phyloP scores from a whole-genome alignment of 78 protist species.

The Chrysochromulina parva region DNA sequence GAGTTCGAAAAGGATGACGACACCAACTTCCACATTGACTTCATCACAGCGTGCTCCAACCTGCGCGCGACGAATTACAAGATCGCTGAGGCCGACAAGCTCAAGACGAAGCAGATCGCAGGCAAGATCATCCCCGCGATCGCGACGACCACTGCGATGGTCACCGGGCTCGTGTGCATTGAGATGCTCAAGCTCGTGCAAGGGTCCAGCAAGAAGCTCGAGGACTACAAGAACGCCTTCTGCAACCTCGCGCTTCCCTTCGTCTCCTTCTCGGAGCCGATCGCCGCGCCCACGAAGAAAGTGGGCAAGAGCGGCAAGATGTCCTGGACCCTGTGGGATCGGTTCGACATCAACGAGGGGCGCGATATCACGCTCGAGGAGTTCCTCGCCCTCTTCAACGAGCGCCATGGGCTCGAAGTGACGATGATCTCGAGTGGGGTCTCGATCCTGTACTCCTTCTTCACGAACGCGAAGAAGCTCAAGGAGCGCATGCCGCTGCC shows the following conservation, averaged over 20 bases:
- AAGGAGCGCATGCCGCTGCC: constrained; percentile 32
- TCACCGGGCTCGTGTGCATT: constrained; percentile 90
- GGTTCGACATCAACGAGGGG: constrained; percentile 58
- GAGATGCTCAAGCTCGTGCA: constrained; percentile 86
- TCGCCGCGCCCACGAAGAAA: constrained; percentile 67
- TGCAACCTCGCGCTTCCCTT: constrained; percentile 96
- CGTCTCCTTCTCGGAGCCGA: constrained; percentile 90
- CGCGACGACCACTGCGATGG: constrained; percentile 99
- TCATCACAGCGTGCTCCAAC: constrained; percentile 94
- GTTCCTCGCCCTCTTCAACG: constrained; percentile 38
- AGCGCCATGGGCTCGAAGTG: not conserved
- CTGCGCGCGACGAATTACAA: constrained; percentile 95
- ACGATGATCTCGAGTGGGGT: constrained; percentile 52
- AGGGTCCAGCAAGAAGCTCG: constrained; percentile 61
- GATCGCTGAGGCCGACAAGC: constrained; percentile 81
- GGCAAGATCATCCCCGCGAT: constrained; percentile 99
- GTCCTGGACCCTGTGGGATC: constrained; percentile 78
- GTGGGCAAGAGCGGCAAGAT: not conserved
- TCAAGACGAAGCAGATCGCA: constrained; percentile 88
- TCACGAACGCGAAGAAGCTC: constrained; percentile 30
- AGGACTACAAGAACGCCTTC: constrained; percentile 83
- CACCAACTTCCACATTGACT: constrained; percentile 98
- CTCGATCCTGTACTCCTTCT: constrained; percentile 45
- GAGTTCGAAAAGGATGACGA: constrained; percentile 95
- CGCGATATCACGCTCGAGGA: constrained; percentile 58